Evolutionary conservation across 192 early-diverging fungal genomes (phyloP), one percentile per base, ranked within the genome.

Genomic region (Mortierella claussenii): DNA sequence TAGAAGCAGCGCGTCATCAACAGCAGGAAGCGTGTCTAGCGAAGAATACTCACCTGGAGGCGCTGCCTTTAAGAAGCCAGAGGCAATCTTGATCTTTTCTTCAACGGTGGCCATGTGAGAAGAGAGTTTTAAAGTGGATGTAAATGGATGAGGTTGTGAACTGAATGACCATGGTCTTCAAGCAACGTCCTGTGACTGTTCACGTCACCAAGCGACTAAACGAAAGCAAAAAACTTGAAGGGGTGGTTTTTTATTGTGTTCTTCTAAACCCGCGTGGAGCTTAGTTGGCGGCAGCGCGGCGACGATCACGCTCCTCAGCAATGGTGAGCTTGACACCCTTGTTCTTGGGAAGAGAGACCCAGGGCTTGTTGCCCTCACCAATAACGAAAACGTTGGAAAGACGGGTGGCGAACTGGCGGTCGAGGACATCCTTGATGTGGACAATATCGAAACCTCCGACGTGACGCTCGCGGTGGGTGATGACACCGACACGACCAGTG

Each of bases 241-340:
- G 17, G 49, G 13, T n/a, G n/a, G n/a, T n/a, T n/a, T n/a, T n/a
- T n/a, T n/a, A n/a, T n/a, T n/a, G n/a, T n/a, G n/a, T n/a, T n/a
- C n/a, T n/a, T n/a, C n/a, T n/a, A n/a, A n/a, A n/a, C n/a, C n/a
- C n/a, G n/a, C n/a, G n/a, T n/a, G n/a, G n/a, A n/a, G n/a, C 57
- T 71, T 71, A 71, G 69, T 63, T 71, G 69, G 69, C 49, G 20
- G 60, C 61, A 47, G 68, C 69, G 30, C 69, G 69, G 54, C 69
- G 69, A 58, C 69, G 81, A 85, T 99, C 97, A 87, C 97, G 93
- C 90, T 99, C 97, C 90, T 99, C 96, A 65, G 96, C 87, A 80
- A 99, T 98, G 81, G 95, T 94, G 74, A 98, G 92, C 93, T 96
- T 96, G 82, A 98, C 85, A 90, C 96, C 96, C 90, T 96, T 97